Evolutionary conservation across 2,329 filamentous ascomycete genomes (phyloP), one percentile per base, ranked within the genome.

Genomic region (Cladosporium halotolerans): DNA sequence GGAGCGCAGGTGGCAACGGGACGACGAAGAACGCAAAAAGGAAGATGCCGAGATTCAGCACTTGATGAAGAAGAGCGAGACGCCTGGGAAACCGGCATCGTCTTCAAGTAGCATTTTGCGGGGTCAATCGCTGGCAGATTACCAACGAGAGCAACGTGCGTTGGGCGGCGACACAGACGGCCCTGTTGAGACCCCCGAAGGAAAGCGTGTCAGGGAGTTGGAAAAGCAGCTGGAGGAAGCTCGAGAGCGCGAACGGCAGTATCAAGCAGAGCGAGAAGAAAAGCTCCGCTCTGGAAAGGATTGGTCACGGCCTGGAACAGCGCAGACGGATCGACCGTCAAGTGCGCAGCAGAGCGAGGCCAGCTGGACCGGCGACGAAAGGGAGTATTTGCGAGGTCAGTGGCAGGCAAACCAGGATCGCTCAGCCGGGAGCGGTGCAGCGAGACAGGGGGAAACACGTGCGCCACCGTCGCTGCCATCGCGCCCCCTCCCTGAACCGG

Each of bases 91-190:
- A 81, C 63, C 64, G 28, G 55, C 60, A 38, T 59, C 65, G 44
- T 56, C 61, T 23, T 63, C 61, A 31, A 60, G 57, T 62, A 77
- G 79, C 36, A 81, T 84, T 57, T 76, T 96, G 18, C 85, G 84
- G 56, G 90, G 90, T 2, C 90, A 96, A 66, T 91, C 85, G 62
- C 78, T 95, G 47, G 92, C 88, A 65, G 87, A 96, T 66, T 95
- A 96, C 67, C 86, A 89, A 67, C 83, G 85, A 16, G 84, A 89
- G 60, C 83, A 87, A 66, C 69, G 64, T 8, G 62, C 60, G 46
- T 53, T 68, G 62, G 40, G 67, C 61, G 48, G 67, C 34, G 65
- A 60, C 64, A 76, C 57, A 64, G 69, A 51, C 60, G 63, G 53
- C 65, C 67, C 71, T 55, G 65, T 65, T 63, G 58, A 71, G 56